Conservation (phyloP, 495 filamentous ascomycete species). For the Lepidopterella palustris region DNA sequence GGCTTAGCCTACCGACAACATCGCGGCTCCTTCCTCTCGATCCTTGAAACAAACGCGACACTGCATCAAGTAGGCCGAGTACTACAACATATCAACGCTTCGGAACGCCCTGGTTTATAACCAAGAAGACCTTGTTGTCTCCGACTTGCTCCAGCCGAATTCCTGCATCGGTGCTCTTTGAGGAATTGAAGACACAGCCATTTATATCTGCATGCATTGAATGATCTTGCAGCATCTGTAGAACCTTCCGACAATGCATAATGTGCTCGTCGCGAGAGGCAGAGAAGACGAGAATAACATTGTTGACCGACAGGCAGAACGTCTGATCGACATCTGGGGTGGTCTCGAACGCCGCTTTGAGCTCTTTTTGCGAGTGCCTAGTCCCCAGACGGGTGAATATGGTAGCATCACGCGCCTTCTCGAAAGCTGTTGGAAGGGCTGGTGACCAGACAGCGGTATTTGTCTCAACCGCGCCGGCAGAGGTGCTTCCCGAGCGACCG, state of each 20-base stretch:
- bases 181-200: slow-evolving; percentile 8
- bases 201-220: slow-evolving; percentile 5
- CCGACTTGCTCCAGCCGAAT: slow-evolving; percentile 3
- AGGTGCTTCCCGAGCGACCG: background rate
- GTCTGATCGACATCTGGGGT: slow-evolving; percentile 6
- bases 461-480: background rate
- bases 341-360: slow-evolving; percentile 6
- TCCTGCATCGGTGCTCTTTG: slow-evolving; percentile 3
- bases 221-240: slow-evolving; percentile 5
- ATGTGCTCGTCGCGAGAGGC: slow-evolving; percentile 1
- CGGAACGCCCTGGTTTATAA: slow-evolving; percentile 4
- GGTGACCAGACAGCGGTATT: slow-evolving; percentile 8
- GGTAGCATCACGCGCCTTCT: slow-evolving; percentile 9
- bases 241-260: background rate
- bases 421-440: slow-evolving; percentile 6
- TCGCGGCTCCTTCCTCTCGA: too few species aligned
- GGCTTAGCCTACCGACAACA: too few species aligned
- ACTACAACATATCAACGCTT: background rate
- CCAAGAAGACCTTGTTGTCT: slow-evolving; percentile 5
- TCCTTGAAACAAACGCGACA: too few species aligned
- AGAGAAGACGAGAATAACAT: slow-evolving; percentile 10
- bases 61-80: too few species aligned
- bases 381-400: slow-evolving; percentile 6
- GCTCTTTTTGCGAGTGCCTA: background rate
- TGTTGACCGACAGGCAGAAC: slow-evolving; percentile 6